phyloP scores from a whole-genome alignment of 2,329 filamentous ascomycete genomes.

The Cordyceps farinosa region DNA sequence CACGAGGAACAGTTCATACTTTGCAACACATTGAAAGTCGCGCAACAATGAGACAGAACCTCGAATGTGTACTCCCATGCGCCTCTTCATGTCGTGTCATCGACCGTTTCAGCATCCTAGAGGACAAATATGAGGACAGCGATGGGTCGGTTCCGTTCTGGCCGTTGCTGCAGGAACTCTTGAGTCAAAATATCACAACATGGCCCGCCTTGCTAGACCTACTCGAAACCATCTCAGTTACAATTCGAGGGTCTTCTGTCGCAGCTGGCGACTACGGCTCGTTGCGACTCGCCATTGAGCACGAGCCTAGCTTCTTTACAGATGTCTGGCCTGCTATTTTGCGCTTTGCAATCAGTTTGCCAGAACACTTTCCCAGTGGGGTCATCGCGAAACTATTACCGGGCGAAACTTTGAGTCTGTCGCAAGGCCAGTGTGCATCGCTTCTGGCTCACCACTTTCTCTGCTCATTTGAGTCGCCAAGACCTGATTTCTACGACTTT shows the following conservation, averaged over 20 bases:
- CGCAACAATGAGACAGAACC: neutral
- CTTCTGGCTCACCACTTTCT: slow-evolving; percentile 33
- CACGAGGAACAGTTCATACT: neutral
- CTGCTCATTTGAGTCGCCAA: slow-evolving; percentile 25
- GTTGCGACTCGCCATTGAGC: slow-evolving; percentile 20
- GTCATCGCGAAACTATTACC: slow-evolving; percentile 22
- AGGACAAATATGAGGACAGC: slow-evolving; percentile 23
- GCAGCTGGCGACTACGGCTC: slow-evolving; percentile 24
- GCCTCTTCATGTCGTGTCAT: slow-evolving; percentile 21
- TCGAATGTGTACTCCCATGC: slow-evolving; percentile 16
- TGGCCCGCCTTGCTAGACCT: slow-evolving; percentile 24
- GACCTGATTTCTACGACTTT: slow-evolving; percentile 30
- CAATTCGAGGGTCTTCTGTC: slow-evolving; percentile 20
- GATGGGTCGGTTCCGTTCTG: slow-evolving; percentile 27
- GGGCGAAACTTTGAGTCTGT: slow-evolving; percentile 21
- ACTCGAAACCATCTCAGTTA: slow-evolving; percentile 29
- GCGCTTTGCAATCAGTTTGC: slow-evolving; percentile 23
- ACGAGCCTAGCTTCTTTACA: slow-evolving; percentile 16
- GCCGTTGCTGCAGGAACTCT: slow-evolving; percentile 26
- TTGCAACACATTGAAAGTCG: neutral
- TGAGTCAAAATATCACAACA: slow-evolving; percentile 18
- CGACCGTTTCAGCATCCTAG: slow-evolving; percentile 31
- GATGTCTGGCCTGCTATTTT: slow-evolving; percentile 26
- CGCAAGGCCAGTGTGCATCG: slow-evolving; percentile 27
- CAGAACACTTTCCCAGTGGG: slow-evolving; percentile 23